phyloP scores from a whole-genome alignment of 2,329 filamentous ascomycete genomes.

The Epichloe scottii region DNA sequence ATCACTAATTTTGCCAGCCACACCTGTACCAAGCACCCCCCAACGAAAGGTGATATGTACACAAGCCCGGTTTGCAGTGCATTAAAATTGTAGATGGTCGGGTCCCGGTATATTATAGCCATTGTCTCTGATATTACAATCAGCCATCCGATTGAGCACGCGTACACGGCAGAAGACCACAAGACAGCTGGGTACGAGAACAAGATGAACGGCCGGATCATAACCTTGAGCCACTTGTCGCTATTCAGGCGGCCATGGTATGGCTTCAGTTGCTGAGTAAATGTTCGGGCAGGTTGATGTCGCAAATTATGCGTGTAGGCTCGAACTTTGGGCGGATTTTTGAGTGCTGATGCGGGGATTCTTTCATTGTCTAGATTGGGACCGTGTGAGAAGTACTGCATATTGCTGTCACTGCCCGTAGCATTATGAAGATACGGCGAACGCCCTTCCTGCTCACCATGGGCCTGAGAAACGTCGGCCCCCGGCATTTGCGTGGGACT shows the following conservation, averaged over 20 bases:
- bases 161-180: slow-evolving; percentile 77
- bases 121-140: slow-evolving; percentile 89
- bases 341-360: slow-evolving; percentile 24
- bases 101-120: slow-evolving; percentile 62
- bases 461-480: not conserved
- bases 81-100: slow-evolving; percentile 64
- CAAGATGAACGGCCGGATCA: slow-evolving; percentile 69
- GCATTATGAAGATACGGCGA: slow-evolving; percentile 4
- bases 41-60: slow-evolving; percentile 82
- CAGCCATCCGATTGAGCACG: slow-evolving; percentile 85
- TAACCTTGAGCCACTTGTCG: slow-evolving; percentile 70
- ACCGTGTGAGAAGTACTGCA: slow-evolving; percentile 14
- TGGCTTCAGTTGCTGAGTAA: slow-evolving; percentile 58
- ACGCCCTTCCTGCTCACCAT: not conserved
- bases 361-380: slow-evolving; percentile 30
- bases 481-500: slow-evolving; percentile 4
- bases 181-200: slow-evolving; percentile 80
- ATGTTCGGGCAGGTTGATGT: slow-evolving; percentile 55
- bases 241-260: slow-evolving; percentile 68
- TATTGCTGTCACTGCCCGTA: slow-evolving; percentile 12
- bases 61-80: slow-evolving; percentile 72
- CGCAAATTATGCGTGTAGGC: slow-evolving; percentile 62
- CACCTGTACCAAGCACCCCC: slow-evolving; percentile 83
- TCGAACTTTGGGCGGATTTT: slow-evolving; percentile 22
- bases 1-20: slow-evolving; percentile 81